A percentile compares a stretch with the other conserved stretches of the same genome.
phyloP scores from a whole-genome alignment of 352 stramenopile genomes.

The Aphanomyces astaci region DNA sequence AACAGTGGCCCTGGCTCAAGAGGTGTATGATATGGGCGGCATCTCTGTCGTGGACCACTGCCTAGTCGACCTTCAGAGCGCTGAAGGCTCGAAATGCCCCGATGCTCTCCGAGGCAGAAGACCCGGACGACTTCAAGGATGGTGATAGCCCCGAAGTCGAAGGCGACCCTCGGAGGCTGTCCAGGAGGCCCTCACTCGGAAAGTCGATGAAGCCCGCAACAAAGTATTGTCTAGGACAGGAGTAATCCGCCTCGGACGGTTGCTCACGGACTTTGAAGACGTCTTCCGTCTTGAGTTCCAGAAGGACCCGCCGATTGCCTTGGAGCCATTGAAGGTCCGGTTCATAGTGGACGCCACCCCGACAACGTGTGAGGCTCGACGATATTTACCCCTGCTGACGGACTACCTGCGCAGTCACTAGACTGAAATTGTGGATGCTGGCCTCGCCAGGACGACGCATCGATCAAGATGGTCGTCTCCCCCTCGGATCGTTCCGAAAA shows the following conservation, averaged over 20 bases:
- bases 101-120: too few species aligned
- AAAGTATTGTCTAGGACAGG: background rate
- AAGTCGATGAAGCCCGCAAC: background rate
- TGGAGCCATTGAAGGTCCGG: background rate
- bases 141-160: background rate
- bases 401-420: background rate
- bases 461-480: background rate
- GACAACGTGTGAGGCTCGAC: background rate
- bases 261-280: background rate
- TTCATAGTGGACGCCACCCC: background rate
- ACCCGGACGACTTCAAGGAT: too few species aligned
- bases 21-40: background rate
- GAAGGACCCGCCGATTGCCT: background rate
- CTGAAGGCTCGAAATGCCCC: background rate
- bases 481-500: background rate
- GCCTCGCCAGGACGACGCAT: background rate
- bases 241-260: background rate
- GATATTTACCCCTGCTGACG: background rate
- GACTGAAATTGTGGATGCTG: background rate
- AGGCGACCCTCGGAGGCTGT: background rate
- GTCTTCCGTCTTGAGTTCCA: background rate
- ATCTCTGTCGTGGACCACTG: background rate
- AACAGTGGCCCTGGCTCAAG: background rate
- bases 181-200: background rate
- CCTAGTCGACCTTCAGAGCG: background rate